Evolutionary conservation across 2,329 filamentous ascomycete species (phyloP), one percentile per base, ranked within the genome.

Genomic region (Chaetoscypha palmicola): DNA sequence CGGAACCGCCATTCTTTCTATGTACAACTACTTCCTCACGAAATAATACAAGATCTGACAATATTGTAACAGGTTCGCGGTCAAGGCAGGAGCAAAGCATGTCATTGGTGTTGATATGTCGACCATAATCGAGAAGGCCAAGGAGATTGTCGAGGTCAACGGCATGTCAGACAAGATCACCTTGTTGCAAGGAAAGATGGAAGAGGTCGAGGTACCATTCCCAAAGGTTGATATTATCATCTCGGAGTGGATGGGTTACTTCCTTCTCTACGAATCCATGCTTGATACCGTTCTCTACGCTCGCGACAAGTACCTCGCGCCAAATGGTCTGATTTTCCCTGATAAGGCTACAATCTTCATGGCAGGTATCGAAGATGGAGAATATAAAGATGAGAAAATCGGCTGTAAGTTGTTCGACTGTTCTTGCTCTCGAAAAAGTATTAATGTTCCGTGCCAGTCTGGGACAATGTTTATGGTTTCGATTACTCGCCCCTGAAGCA

Each of bases 161-260:
- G 90, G 91, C 58, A 81, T 98, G 76, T 77, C 83, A 41, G 85
- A 91, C 71, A 94, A 95, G 78, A 96, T 98, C 66, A 97, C 92
- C 41, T 79, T 98, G 48, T 79, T 98, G 53, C 92, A 97, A 73
- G 92, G 92, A 66, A 98, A 98, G 79, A 98, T 98, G 92, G 92
- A 98, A 73, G 92, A 98, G 71, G 89, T 98, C 35, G 74, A 85
- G 62, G 74, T 98, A 51, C 92, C 92, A 16, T 95, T 85, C 68
- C 84, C 88, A 61, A 86, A 97, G 70, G 92, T 98, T 54, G 92
- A 98, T 64, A 98, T 98, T 65, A 98, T 98, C 70, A 94, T 98
- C 66, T 97, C 91, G 2, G 92, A 98, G 74, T 98, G 92, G 92
- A 98, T 98, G 92, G 92, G 92, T 24, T 98, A 98, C 73, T 97